Conservation (phyloP, 23 red algal species). For the Gracilaria vermiculophylla region DNA sequence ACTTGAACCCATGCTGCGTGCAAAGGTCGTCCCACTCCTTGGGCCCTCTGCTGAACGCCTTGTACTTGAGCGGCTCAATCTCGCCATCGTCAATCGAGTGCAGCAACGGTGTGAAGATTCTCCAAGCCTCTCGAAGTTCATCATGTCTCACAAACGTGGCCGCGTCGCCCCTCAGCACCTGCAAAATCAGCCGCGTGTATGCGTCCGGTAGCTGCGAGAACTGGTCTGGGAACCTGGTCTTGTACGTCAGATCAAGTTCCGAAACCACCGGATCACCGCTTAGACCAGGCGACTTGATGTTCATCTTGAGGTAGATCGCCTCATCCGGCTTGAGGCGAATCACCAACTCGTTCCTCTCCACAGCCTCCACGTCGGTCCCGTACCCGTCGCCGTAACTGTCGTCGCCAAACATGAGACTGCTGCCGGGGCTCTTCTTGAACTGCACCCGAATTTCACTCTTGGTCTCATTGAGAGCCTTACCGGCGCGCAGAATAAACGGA, state of each 20-base stretch:
- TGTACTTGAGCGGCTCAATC: conserved; percentile 77
- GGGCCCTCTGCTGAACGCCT: conserved; percentile 78
- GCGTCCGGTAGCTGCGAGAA: conserved; percentile 78
- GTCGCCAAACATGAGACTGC: conserved; percentile 52
- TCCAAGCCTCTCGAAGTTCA: conserved; percentile 88
- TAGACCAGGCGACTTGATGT: conserved; percentile 81
- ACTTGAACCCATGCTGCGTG: conserved; percentile 57
- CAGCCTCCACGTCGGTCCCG: neutral
- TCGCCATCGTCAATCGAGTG: conserved; percentile 62
- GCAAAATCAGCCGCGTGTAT: conserved; percentile 85
- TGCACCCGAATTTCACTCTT: conserved; percentile 90
- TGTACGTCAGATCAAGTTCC: conserved; percentile 84
- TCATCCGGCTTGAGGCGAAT: conserved; percentile 88
- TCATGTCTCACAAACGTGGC: conserved; percentile 88
- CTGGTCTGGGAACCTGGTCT: conserved; percentile 68
- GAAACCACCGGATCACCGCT: conserved; percentile 62
- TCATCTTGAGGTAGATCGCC: conserved; percentile 89
- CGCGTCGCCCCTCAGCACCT: conserved; percentile 76
- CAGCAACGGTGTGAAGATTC: conserved; percentile 88
- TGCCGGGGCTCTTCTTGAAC: conserved; percentile 68
- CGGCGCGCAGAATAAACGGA: conserved; percentile 95
- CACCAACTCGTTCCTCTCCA: conserved; percentile 88
- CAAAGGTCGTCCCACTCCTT: conserved; percentile 77
- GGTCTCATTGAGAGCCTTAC: conserved; percentile 95
- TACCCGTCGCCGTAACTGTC: neutral